phyloP scores from a whole-genome alignment of 352 stramenopile genomes.

The Pythium graminicola region DNA sequence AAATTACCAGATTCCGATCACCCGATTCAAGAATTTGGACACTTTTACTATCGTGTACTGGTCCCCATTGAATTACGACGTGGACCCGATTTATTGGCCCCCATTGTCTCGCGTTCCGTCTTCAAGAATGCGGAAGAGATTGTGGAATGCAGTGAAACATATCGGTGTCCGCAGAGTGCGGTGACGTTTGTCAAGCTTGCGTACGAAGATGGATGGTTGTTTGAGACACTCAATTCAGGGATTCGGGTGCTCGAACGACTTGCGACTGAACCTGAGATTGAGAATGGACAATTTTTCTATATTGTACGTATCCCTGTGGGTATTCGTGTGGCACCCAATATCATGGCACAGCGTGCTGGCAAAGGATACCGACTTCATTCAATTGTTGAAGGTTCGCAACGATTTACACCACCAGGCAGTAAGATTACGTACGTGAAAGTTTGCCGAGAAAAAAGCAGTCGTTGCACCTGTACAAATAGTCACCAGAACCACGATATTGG shows the following conservation, averaged over 20 bases:
- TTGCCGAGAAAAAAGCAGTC: slow-evolving; percentile 65
- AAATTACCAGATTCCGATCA: slow-evolving; percentile 31
- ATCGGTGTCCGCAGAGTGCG: slow-evolving; percentile 60
- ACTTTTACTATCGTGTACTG: slow-evolving; percentile 70
- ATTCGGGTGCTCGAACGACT: slow-evolving; percentile 69
- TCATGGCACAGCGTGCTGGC: slow-evolving; percentile 74
- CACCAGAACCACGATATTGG: slow-evolving; percentile 29
- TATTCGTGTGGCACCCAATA: slow-evolving; percentile 72
- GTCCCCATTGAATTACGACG: slow-evolving; percentile 71
- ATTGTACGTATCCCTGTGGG: slow-evolving; percentile 77
- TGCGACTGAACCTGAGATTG: slow-evolving; percentile 49
- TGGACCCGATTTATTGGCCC: slow-evolving; percentile 61
- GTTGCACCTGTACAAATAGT: slow-evolving; percentile 42
- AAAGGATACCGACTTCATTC: slow-evolving; percentile 80
- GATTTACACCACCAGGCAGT: slow-evolving; percentile 71
- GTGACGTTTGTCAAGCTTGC: slow-evolving; percentile 78
- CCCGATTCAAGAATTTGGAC: slow-evolving; percentile 33
- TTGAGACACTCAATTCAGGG: slow-evolving; percentile 75
- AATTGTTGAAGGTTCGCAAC: slow-evolving; percentile 76
- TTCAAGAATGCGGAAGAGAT: slow-evolving; percentile 82
- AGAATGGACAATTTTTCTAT: slow-evolving; percentile 80
- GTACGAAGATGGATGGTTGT: slow-evolving; percentile 79
- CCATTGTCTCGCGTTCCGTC: slow-evolving; percentile 54
- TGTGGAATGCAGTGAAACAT: slow-evolving; percentile 62
- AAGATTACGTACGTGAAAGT: slow-evolving; percentile 84